Base-by-base conservation (phyloP, 1,284 basidiomycete species). In the Sphaerobolus stellatus region DNA sequence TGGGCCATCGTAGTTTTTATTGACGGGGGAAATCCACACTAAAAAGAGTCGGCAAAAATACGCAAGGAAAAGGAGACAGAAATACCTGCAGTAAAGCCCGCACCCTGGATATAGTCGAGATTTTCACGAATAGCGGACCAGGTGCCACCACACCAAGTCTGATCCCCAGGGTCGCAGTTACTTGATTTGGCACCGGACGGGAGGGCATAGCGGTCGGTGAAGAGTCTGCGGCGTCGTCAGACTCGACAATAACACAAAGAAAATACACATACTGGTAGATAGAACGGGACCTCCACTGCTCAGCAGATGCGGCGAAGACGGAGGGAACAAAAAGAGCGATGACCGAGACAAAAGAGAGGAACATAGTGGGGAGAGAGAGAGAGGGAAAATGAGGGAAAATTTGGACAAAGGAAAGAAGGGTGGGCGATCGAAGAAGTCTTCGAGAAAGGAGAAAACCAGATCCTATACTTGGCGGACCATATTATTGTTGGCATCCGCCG, bases 201-300 rank as follows among this genome's bases (percentile, higher is more conserved):
- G 58, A 84, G 76, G 7, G 88, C 86, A 64, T 83, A 92, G 29
- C 89, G 86, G 68, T 92, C 89, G 2, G 84, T 87, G 54, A 92
- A 80, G 57, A 90, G 70, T 70, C 87, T 84, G 61, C 41, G 52
- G 52, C 54, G 52, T 59, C 58, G 5, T 59, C 61, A 18, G 59
- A 59, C n/a, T n/a, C n/a, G n/a, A n/a, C n/a, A n/a, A n/a, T n/a
- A 57, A 63, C 62, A 58, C 50, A 56, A 57, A 50, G 36, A 38
- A 38, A 48, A 52, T 8, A 34, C 55, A 58, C 68, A 44, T 47
- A 73, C 73, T 75, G 73, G 65, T 75, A 75, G 29, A 75, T 74
- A 14, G 73, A 74, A 30, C 72, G 72, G 40, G 66, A 62, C 48
- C 71, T 66, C 73, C 73, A 75, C 40, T 73, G 63, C 29, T 71